Base-by-base conservation (phyloP, 345 rosid species). In the Heritiera fomes region DNA sequence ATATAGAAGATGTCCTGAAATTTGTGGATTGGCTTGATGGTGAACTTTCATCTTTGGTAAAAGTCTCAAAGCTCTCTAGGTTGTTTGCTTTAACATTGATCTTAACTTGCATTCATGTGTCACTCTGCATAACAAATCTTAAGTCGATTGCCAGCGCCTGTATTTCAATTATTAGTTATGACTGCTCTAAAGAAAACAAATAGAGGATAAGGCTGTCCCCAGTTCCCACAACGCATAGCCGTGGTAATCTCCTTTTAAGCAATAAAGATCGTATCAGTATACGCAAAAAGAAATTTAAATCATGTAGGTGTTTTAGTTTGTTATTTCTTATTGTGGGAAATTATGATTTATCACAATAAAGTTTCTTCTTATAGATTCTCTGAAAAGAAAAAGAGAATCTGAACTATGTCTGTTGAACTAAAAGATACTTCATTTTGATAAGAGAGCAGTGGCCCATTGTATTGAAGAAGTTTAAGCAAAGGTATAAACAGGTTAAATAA, bases 1-100 rank as follows among this genome's bases (percentile, higher is more conserved):
- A 92, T 61, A 93, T 95, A 79, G 95, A 91, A 70, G 95, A 95
- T 79, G 90, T 95, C 69, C 75, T 91, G 73, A 84, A 86, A 65
- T 93, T 95, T 80, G 93, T 93, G 56, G 91, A 86, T 77, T 91
- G 98, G 98, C 90, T 95, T 78, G 98, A 95, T 68, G 58, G 41
- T 7, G 89, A 94, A 83, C 90, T 94, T 13, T 88, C 94, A 15
- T 85, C 90, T 7, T 77, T 94, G 96, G 98, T 94, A 89, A 82
- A 46, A 32, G 80, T 83, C 79, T 75, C 59, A 81, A 76, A 62
- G 32, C 20, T 63, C 74, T 75, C 73, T 73, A 56, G n/a, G 65
- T 66, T n/a, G 63, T 77, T 65, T 71, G 46, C 53, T 61, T 47
- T 17, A 41, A 30, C 40, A 30, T 71, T 28, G 40, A 32, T 34